Conservation (phyloP, 495 filamentous ascomycete genomes). For the Penicillium manginii region DNA sequence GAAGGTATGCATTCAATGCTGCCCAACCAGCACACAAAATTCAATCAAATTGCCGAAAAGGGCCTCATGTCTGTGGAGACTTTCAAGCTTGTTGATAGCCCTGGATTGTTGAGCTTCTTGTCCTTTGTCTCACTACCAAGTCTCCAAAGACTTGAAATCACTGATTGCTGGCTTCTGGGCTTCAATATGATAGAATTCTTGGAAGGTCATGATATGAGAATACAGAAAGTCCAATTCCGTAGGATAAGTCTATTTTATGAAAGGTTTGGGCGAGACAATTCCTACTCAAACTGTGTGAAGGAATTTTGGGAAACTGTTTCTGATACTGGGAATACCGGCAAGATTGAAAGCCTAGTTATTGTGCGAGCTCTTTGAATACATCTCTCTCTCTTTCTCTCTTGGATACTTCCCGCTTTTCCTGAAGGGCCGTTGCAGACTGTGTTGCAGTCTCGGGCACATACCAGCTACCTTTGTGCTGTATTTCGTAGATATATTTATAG, state of each 20-base stretch:
- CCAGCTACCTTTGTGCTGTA: no score
- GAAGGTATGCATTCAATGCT: constrained; percentile 7
- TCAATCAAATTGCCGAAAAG: not conserved
- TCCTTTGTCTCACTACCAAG: constrained; percentile 8
- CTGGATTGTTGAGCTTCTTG: not conserved
- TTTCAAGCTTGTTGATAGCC: constrained; percentile 8
- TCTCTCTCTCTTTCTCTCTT: no score
- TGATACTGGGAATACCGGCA: not conserved
- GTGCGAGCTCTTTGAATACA: not conserved
- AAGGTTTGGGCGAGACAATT: not conserved
- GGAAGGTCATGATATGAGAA: not conserved
- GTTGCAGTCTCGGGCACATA: no score
- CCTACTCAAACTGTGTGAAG: not conserved
- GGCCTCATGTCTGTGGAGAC: not conserved
- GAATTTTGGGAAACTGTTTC: not conserved
- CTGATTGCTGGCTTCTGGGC: constrained; percentile 12
- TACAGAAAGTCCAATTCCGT: not conserved
- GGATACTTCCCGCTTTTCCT: no score
- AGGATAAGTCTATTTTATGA: not conserved
- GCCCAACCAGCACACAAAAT: not conserved
- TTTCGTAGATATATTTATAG: no score
- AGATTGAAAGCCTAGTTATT: not conserved
- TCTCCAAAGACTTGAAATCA: constrained; percentile 1
- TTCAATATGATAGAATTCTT: not conserved
- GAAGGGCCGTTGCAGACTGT: no score